Evolutionary conservation across 2,329 filamentous ascomycete species (phyloP).

Genomic region (Pseudogymnoascus sp.): DNA sequence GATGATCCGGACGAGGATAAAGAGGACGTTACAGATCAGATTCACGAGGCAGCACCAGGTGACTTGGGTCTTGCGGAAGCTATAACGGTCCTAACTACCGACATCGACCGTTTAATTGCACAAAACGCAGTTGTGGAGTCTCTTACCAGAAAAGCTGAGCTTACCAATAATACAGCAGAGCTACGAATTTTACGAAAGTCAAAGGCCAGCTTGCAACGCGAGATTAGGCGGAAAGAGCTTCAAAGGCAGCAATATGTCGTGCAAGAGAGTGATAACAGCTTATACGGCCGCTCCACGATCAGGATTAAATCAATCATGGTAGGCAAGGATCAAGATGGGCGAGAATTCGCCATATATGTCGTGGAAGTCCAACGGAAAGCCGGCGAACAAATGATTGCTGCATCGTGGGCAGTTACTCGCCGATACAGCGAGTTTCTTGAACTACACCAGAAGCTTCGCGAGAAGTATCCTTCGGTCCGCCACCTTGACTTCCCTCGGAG

Average conservation of each 20-base stretch:
- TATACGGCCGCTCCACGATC: slow-evolving; percentile 85
- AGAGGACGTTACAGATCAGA: slow-evolving; percentile 64
- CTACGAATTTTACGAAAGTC: slow-evolving; percentile 87
- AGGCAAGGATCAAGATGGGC: slow-evolving; percentile 81
- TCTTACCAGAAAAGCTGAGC: slow-evolving; percentile 82
- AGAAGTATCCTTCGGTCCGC: slow-evolving; percentile 78
- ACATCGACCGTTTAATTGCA: slow-evolving; percentile 79
- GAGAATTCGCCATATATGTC: slow-evolving; percentile 88
- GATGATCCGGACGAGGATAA: slow-evolving; percentile 56
- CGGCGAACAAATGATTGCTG: slow-evolving; percentile 93
- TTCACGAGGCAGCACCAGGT: slow-evolving; percentile 89
- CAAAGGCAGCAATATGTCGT: slow-evolving; percentile 95
- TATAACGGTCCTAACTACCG: slow-evolving; percentile 75
- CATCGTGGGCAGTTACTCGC: slow-evolving; percentile 84
- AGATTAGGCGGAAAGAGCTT: slow-evolving; percentile 88
- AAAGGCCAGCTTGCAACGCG: slow-evolving; percentile 83
- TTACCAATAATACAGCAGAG: slow-evolving; percentile 95
- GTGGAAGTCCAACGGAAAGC: slow-evolving; percentile 86
- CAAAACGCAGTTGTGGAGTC: slow-evolving; percentile 91
- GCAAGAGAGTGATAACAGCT: slow-evolving; percentile 94
- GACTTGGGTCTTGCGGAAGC: slow-evolving; percentile 91
- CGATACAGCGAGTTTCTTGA: slow-evolving; percentile 97
- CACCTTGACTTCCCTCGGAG: slow-evolving; percentile 86
- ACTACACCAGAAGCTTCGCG: slow-evolving; percentile 78
- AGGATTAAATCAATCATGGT: slow-evolving; percentile 90